Percentiles rank a stretch among this genome's conserved stretches.
Evolutionary conservation across 2,329 filamentous ascomycete species (phyloP).

Genomic region (Claviceps monticola): DNA sequence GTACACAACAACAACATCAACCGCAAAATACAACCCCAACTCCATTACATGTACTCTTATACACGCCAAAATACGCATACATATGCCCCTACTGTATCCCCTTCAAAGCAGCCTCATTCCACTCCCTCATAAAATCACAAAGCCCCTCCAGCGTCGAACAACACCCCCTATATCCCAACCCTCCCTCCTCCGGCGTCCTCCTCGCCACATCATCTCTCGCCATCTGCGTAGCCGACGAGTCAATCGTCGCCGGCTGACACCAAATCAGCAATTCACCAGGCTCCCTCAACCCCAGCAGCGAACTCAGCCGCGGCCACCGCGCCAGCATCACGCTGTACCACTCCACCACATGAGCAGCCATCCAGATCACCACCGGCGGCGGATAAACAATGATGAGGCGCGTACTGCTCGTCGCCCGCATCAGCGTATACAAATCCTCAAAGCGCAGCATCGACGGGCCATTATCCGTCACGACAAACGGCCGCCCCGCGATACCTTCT

Average conservation of each 20-base stretch:
- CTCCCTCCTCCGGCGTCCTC: conserved; percentile 23
- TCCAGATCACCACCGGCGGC: conserved; percentile 18
- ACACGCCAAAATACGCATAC: neutral
- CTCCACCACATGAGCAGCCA: conserved; percentile 20
- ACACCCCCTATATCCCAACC: conserved; percentile 25
- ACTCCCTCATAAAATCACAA: conserved; percentile 24
- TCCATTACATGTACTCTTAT: no score
- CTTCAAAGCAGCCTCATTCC: conserved; percentile 17
- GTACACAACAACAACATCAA: no score
- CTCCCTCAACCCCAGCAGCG: conserved; percentile 14
- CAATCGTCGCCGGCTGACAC: conserved; percentile 27
- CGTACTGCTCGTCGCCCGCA: conserved; percentile 17
- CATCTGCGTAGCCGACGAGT: conserved; percentile 21
- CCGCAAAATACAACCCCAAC: neutral
- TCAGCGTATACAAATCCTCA: conserved; percentile 24
- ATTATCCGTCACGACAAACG: conserved; percentile 36
- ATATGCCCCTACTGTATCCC: neutral
- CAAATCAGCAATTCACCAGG: conserved; percentile 20
- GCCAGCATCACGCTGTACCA: conserved; percentile 8
- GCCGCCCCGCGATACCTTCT: conserved; percentile 26
- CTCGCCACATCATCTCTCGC: conserved; percentile 24
- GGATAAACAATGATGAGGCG: conserved; percentile 18
- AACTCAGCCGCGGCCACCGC: conserved; percentile 9
- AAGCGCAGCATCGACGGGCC: conserved; percentile 27
- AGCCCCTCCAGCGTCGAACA: conserved; percentile 28